Evolutionary conservation across 192 early-diverging fungal species (phyloP).

Genomic region (Backusella mclennaniae): DNA sequence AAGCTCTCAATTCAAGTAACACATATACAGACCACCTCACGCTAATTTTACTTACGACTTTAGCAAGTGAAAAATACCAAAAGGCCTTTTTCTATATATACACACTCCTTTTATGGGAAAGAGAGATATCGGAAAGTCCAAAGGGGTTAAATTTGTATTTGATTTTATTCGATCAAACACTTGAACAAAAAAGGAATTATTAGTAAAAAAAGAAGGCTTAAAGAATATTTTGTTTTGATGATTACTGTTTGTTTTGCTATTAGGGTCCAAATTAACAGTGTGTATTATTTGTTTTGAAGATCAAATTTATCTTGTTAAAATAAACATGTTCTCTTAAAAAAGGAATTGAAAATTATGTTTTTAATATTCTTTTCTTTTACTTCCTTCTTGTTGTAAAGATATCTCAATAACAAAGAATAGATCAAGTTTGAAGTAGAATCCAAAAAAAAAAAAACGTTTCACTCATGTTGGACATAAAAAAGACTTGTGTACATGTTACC

Average conservation of each 20-base stretch:
- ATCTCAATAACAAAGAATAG: neutral
- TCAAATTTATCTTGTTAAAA: neutral
- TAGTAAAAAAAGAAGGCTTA: neutral
- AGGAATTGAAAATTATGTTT: neutral
- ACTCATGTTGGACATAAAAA: neutral
- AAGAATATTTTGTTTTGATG: neutral
- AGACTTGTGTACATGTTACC: neutral
- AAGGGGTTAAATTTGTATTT: neutral
- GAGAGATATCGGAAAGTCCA: neutral
- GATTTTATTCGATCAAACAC: neutral
- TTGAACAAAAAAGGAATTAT: neutral
- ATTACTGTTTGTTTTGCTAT: neutral
- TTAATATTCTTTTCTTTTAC: neutral
- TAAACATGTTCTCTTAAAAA: neutral
- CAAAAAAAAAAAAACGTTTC: neutral
- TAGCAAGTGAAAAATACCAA: neutral
- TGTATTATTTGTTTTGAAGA: constrained; percentile 6
- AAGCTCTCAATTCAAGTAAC: neutral
- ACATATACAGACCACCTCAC: neutral
- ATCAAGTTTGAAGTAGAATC: neutral
- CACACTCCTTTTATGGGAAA: neutral
- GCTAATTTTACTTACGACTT: neutral
- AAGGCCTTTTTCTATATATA: neutral
- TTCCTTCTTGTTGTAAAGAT: no score
- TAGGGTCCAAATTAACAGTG: neutral